These are phyloP conservation scores for Liquidambar formosana DNA, from an alignment of 164 flowering plant species.

Conservation along the genomic window DNA sequence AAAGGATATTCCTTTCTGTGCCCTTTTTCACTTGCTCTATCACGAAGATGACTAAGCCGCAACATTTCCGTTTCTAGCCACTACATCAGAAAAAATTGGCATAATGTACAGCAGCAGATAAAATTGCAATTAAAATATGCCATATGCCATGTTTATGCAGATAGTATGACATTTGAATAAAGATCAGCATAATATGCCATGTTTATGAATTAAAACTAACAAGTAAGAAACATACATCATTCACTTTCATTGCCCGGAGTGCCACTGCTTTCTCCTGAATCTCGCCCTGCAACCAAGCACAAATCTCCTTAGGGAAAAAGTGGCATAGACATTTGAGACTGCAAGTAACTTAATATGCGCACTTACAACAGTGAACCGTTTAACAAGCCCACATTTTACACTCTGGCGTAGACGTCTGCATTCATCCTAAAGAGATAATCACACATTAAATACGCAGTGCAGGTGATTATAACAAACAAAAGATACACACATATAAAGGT, in stretches of 20 bases:
- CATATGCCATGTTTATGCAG: too few relatives aligned
- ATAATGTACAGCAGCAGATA: not conserved
- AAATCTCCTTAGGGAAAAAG: not conserved
- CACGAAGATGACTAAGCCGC: conserved; percentile 45
- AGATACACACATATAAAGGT: not conserved
- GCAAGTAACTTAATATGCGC: not conserved
- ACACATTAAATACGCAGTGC: not conserved
- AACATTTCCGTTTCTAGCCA: conserved; percentile 36
- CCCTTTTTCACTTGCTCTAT: conserved; percentile 55
- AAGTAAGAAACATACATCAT: conserved; percentile 32
- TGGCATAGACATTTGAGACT: not conserved
- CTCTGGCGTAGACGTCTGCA: conserved; percentile 39
- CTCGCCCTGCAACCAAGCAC: conserved; percentile 36
- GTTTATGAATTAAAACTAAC: not conserved
- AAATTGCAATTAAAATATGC: not conserved
- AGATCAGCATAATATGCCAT: not conserved
- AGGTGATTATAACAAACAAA: not conserved
- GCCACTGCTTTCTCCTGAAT: conserved; percentile 38
- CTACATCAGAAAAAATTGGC: conserved; percentile 20
- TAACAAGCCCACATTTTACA: conserved; percentile 39
- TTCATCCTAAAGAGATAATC: conserved; percentile 37
- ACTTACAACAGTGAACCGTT: conserved; percentile 41
- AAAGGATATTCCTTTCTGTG: conserved; percentile 55
- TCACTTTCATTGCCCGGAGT: conserved; percentile 36
- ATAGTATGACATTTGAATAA: not conserved